A percentile compares a stretch with the other conserved stretches of the same genome.
phyloP scores from a whole-genome alignment of 2,329 filamentous ascomycete species.

The Monosporascus cannonballus region DNA sequence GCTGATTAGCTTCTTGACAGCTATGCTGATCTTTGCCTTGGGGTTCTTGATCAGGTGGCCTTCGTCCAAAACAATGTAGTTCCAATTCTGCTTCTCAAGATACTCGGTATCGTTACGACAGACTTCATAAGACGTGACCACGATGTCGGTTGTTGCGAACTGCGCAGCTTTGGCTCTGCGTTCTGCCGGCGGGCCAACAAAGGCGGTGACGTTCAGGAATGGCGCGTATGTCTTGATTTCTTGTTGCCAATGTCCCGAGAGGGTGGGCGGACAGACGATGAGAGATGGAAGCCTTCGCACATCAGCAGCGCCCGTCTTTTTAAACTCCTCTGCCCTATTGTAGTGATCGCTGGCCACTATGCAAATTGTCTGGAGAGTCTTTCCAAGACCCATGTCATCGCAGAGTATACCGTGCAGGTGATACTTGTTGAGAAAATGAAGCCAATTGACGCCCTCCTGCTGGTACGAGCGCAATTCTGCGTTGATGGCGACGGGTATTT shows the following conservation, averaged over 20 bases:
- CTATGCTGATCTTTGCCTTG: slow-evolving; percentile 89
- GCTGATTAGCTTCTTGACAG: slow-evolving; percentile 82
- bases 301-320: slow-evolving; percentile 73
- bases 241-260: slow-evolving; percentile 98
- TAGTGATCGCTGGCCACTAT: slow-evolving; percentile 98
- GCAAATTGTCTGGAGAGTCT: slow-evolving; percentile 94
- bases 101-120: slow-evolving; percentile 92
- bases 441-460: slow-evolving; percentile 98
- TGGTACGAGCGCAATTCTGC: slow-evolving; percentile 95
- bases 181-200: slow-evolving; percentile 83
- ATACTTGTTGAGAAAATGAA: slow-evolving; percentile 96
- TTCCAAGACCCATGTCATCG: slow-evolving; percentile 98
- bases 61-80: slow-evolving; percentile 95
- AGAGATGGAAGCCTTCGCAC: slow-evolving; percentile 77
- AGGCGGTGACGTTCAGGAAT: slow-evolving; percentile 83
- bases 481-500: slow-evolving; percentile 94
- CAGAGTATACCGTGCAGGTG: slow-evolving; percentile 97
- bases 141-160: slow-evolving; percentile 77
- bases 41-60: slow-evolving; percentile 99
- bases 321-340: slow-evolving; percentile 82
- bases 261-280: slow-evolving; percentile 91
- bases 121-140: slow-evolving; percentile 97
- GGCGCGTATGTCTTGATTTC: slow-evolving; percentile 94
- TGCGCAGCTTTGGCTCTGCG: slow-evolving; percentile 63
- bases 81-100: slow-evolving; percentile 81